Conservation (phyloP, 495 filamentous ascomycete species). For the Hypoxylon fuscum region DNA sequence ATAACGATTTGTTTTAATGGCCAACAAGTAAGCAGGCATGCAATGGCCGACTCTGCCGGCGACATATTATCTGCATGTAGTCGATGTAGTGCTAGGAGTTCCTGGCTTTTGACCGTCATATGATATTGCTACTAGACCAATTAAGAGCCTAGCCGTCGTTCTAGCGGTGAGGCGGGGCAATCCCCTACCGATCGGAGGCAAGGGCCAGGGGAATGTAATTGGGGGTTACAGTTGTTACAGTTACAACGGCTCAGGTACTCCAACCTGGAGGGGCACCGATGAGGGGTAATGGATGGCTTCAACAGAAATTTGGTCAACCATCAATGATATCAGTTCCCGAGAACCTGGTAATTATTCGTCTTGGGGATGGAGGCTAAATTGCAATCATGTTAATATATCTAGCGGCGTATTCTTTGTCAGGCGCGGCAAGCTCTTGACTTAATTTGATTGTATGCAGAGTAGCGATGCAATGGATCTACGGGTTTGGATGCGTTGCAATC, state of each 20-base stretch:
- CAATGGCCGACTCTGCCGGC: no score
- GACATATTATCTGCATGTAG: no score
- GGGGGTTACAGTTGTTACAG: constrained; percentile 13
- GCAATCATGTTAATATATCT: no score
- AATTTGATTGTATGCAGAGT: background rate
- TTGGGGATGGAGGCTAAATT: no score
- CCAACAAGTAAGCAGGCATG: no score
- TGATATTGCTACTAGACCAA: no score
- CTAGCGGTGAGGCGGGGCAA: background rate
- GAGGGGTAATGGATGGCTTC: constrained; percentile 26
- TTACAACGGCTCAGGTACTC: constrained; percentile 9
- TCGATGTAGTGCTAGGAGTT: no score
- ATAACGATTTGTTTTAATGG: no score
- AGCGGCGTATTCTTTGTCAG: constrained; percentile 1
- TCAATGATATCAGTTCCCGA: constrained; percentile 14
- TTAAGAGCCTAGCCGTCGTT: no score
- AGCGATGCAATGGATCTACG: background rate
- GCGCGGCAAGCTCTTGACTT: background rate
- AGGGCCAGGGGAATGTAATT: background rate
- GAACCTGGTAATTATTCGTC: constrained; percentile 16
- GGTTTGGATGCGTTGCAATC: constrained; percentile 15
- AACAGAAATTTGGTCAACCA: background rate
- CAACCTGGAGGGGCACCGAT: constrained; percentile 28
- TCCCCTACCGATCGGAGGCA: constrained; percentile 28
- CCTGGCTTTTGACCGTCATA: no score